These are phyloP conservation scores for Lentinula boryana DNA, from an alignment of 768 basidiomycete species.

Conservation along the genomic window DNA sequence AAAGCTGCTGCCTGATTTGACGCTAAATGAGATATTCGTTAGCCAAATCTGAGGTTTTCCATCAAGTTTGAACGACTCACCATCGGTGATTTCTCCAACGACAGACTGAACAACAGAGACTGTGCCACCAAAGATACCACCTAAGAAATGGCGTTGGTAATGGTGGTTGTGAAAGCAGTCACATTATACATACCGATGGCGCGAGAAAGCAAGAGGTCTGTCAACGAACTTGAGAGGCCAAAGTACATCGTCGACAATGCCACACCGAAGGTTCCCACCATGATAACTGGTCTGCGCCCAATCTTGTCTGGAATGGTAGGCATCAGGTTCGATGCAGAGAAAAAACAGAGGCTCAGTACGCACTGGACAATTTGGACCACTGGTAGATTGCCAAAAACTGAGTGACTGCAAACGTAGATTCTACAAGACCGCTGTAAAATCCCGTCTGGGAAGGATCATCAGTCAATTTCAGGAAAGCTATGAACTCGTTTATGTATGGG, in stretches of 20 bases:
- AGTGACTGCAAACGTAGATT: constrained; percentile 32
- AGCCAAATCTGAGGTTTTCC: neutral
- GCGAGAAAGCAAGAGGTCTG: constrained; percentile 43
- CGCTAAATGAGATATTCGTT: constrained; percentile 10
- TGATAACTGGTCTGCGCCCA: constrained; percentile 64
- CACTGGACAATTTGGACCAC: constrained; percentile 57
- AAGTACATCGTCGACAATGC: constrained; percentile 46
- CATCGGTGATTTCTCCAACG: constrained; percentile 60
- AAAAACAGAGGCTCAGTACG: neutral
- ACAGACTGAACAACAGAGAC: constrained; percentile 59
- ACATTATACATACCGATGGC: constrained; percentile 35
- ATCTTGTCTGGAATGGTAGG: constrained; percentile 35
- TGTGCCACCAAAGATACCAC: constrained; percentile 58
- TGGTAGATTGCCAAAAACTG: constrained; percentile 58
- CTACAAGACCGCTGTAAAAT: constrained; percentile 62
- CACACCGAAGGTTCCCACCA: constrained; percentile 45
- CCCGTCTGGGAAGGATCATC: constrained; percentile 55
- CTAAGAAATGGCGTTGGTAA: constrained; percentile 21
- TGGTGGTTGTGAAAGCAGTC: neutral
- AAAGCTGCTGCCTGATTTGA: constrained; percentile 56
- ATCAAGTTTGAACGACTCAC: neutral
- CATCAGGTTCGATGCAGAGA: constrained; percentile 2
- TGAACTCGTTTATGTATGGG: constrained; percentile 71
- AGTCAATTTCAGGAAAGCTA: constrained; percentile 49
- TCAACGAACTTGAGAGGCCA: constrained; percentile 51